phyloP scores from a whole-genome alignment of 768 basidiomycete genomes.

The Daedalea quercina region DNA sequence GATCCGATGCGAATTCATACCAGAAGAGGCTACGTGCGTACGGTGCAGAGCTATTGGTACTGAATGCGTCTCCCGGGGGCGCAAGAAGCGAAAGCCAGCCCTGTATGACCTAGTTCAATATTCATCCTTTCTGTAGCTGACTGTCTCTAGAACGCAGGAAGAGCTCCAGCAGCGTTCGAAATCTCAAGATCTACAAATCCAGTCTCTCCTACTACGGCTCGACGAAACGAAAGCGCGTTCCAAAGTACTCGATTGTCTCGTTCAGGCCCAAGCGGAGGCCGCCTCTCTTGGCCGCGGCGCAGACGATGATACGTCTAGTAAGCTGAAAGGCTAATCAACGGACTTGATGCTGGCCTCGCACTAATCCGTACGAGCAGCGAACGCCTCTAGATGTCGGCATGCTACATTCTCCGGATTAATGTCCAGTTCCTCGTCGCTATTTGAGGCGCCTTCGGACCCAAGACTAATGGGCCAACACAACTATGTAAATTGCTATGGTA shows the following conservation, averaged over 20 bases:
- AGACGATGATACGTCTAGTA: not conserved
- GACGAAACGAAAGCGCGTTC: constrained; percentile 5
- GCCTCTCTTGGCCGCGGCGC: constrained; percentile 6
- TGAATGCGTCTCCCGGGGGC: constrained; percentile 37
- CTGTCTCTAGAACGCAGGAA: constrained; percentile 41
- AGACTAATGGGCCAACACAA: not conserved
- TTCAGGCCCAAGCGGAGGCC: not conserved
- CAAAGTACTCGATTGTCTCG: constrained; percentile 14
- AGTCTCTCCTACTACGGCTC: constrained; percentile 5
- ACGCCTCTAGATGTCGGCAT: too few species aligned
- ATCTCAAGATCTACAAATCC: constrained; percentile 8
- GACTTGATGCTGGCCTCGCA: too few species aligned
- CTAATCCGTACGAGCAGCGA: too few species aligned
- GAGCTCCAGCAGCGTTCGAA: constrained; percentile 41
- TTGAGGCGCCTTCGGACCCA: not conserved
- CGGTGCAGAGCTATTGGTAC: constrained; percentile 43
- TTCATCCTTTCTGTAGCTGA: not conserved
- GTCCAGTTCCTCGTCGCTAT: not conserved
- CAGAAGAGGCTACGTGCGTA: constrained; percentile 41
- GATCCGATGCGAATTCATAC: constrained; percentile 47
- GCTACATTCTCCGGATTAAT: too few species aligned
- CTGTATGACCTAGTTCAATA: constrained; percentile 31
- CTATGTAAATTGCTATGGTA: too few species aligned
- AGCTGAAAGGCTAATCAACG: not conserved
- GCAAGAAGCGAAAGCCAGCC: constrained; percentile 53